Conservation (phyloP, 768 basidiomycete genomes). For the Tylopilus rubrobrunneus region DNA sequence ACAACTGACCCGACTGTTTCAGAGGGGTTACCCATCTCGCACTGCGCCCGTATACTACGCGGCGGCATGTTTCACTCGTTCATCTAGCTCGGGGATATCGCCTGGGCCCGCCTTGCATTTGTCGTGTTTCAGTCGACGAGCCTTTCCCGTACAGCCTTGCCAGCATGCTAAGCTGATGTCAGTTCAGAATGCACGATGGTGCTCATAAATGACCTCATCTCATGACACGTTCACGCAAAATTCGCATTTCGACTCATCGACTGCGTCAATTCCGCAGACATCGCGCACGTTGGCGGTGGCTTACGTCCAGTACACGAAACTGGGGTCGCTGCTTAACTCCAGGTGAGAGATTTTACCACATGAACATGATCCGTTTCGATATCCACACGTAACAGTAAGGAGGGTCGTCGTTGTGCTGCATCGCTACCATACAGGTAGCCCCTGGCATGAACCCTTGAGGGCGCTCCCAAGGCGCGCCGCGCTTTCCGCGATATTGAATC, state of each 20-base stretch:
- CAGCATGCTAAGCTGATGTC: neutral
- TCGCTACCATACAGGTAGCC: neutral
- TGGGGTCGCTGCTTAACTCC: neutral
- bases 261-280: neutral
- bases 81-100: neutral
- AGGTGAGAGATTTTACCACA: neutral
- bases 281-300: neutral
- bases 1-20: neutral
- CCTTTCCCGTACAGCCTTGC: neutral
- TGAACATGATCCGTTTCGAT: neutral
- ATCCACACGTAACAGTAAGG: neutral
- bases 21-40: neutral
- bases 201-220: neutral
- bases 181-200: neutral
- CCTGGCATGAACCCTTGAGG: neutral
- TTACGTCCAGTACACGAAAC: constrained; percentile 2
- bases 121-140: constrained; percentile 1
- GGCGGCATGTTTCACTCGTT: neutral
- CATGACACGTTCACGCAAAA: constrained; percentile 1
- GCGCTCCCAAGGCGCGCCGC: neutral
- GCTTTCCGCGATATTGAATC: neutral
- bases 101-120: neutral
- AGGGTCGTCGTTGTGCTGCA: neutral
- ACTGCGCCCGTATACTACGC: neutral
- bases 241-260: too few relatives aligned